Evolutionary conservation across 2,329 filamentous ascomycete species (phyloP).

Genomic region (Colletotrichum lupini): DNA sequence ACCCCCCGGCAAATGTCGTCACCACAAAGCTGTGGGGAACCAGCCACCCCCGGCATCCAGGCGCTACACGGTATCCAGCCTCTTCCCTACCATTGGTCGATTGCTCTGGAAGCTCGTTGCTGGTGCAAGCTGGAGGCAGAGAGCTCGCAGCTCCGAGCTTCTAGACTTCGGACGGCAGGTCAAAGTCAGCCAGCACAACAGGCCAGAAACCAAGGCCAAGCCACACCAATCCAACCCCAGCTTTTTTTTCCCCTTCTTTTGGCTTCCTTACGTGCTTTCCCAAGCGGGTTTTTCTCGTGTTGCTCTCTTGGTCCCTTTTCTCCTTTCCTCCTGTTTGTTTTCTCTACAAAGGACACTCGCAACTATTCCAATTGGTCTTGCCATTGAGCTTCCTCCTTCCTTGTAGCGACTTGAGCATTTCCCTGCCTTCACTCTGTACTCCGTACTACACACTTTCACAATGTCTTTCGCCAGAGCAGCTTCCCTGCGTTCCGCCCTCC

Average conservation of each 20-base stretch:
- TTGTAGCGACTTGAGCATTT: not conserved
- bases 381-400: not conserved
- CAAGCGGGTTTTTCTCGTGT: not conserved
- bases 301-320: not conserved
- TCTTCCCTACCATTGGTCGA: constrained; percentile 18
- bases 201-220: not conserved
- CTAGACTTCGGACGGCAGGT: constrained; percentile 33
- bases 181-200: not conserved
- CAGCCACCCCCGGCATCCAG: constrained; percentile 23
- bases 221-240: not conserved
- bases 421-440: not conserved
- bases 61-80: constrained; percentile 12
- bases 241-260: constrained; percentile 15
- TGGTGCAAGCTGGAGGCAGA: not conserved
- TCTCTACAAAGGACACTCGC: not conserved
- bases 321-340: not conserved
- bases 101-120: constrained; percentile 23
- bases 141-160: constrained; percentile 35
- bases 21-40: constrained; percentile 24
- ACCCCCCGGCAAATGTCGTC: constrained; percentile 28
- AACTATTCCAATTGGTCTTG: constrained; percentile 11
- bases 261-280: not conserved
- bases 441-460: not conserved
- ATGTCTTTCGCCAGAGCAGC: constrained; percentile 32
- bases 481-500: constrained; percentile 31